phyloP scores from a whole-genome alignment of 164 flowering plant species.

The Protea cynaroides region DNA sequence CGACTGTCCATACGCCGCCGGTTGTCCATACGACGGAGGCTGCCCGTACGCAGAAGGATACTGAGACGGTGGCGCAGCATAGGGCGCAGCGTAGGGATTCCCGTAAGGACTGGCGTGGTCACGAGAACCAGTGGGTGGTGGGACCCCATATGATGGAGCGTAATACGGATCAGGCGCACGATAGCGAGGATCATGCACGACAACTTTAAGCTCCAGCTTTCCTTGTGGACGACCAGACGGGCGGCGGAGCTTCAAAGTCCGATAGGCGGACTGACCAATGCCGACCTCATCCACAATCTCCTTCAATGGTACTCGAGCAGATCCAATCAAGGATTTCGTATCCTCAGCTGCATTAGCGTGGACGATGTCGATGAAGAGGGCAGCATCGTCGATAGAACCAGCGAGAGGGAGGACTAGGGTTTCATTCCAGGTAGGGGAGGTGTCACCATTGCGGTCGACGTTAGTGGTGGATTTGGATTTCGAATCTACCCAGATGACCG shows the following conservation, averaged over 20 bases:
- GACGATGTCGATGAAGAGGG: constrained; percentile 53
- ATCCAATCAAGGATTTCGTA: constrained; percentile 61
- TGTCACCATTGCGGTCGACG: constrained; percentile 55
- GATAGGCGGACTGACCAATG: constrained; percentile 18
- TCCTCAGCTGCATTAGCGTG: constrained; percentile 41
- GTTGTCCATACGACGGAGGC: too few relatives aligned
- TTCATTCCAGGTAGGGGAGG: constrained; percentile 57
- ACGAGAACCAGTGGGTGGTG: constrained; percentile 9
- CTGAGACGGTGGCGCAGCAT: too few relatives aligned
- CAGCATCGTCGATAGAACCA: constrained; percentile 35
- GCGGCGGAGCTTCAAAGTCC: constrained; percentile 46
- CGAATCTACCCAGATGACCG: constrained; percentile 72
- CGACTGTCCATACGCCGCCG: too few relatives aligned
- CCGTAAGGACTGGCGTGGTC: constrained; percentile 15
- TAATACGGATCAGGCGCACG: constrained; percentile 34
- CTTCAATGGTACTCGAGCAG: constrained; percentile 35
- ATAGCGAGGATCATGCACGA: constrained; percentile 32
- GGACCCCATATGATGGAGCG: constrained; percentile 40
- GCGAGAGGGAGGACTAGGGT: constrained; percentile 44
- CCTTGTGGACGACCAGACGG: constrained; percentile 95
- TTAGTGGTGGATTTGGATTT: constrained; percentile 45
- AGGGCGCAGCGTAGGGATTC: neutral
- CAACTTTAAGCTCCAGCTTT: constrained; percentile 42
- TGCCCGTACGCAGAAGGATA: too few relatives aligned
- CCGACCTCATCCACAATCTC: constrained; percentile 58